These are phyloP conservation scores for Calvatia gigantea DNA, from an alignment of 768 basidiomycete genomes.

Conservation along the genomic window DNA sequence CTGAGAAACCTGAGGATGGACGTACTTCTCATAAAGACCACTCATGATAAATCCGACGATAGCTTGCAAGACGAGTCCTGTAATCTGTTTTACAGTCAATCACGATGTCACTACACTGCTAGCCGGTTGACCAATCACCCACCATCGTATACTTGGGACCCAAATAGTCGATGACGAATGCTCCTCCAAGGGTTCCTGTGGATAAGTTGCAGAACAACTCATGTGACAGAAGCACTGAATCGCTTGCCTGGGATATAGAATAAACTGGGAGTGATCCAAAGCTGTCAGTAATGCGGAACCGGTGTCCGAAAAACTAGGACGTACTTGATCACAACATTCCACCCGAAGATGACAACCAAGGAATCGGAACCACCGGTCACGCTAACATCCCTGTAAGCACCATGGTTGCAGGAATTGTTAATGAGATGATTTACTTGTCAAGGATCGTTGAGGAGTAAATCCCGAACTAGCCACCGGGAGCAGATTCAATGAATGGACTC, in stretches of 20 bases:
- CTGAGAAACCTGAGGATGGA: background rate
- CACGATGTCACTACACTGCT: background rate
- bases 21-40: slow-evolving; percentile 60
- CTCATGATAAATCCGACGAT: slow-evolving; percentile 88
- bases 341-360: slow-evolving; percentile 69
- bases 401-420: background rate
- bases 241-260: slow-evolving; percentile 37
- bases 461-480: slow-evolving; percentile 52
- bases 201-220: slow-evolving; percentile 43
- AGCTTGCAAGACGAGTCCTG: slow-evolving; percentile 64
- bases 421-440: slow-evolving; percentile 40
- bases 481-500: background rate
- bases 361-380: slow-evolving; percentile 52
- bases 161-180: slow-evolving; percentile 71
- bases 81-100: slow-evolving; percentile 43
- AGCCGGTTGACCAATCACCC: slow-evolving; percentile 2
- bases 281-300: background rate
- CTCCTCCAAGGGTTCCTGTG: slow-evolving; percentile 59
- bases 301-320: slow-evolving; percentile 16
- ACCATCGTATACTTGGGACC: slow-evolving; percentile 80
- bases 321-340: slow-evolving; percentile 84
- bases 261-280: slow-evolving; percentile 18
- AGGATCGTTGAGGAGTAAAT: slow-evolving; percentile 79
- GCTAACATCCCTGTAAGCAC: slow-evolving; percentile 25
- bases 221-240: background rate